Base-by-base conservation (phyloP, 2,329 filamentous ascomycete species). In the Fonsecaea erecta region DNA sequence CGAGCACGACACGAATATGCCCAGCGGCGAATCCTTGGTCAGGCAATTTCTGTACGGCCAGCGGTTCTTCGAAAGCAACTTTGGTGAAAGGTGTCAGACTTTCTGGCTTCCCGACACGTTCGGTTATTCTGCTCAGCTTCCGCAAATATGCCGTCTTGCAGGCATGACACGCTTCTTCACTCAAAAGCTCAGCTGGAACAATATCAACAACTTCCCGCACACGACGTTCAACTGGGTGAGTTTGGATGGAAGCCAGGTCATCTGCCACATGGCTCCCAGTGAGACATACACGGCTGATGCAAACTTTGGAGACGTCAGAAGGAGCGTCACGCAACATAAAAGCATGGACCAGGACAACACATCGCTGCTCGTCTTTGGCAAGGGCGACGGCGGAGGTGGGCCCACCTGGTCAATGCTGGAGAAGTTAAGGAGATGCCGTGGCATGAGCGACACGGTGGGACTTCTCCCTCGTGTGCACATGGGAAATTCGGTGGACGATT, bases 91-190 rank as follows among this genome's bases (percentile, higher is more conserved):
- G 69, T 94, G 89, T 77, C 87, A 86, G 71, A 98, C 95, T 0
- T 99, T 99, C 79, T 99, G 95, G 95, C 85, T 99, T 6, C 95
- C 95, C 0, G 95, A 99, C 77, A 99, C 95, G 0, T 99, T 99
- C 79, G 95, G 95, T 14, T 99, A 99, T 79, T 97, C 93, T 0
- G 90, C 90, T 56, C 95, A 99, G 78, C 85, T 99, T 48, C 95
- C 95, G 12, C 95, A 99, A 75, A 83, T 99, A 48, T 98, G 93
- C 75, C 90, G 94, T 2, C 82, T 97, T 30, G 91, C 95, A n/a
- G 94, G 93, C 21, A 98, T 99, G 95, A 91, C 87, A 64, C 88
- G 94, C 35, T 99, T 99, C 82, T 90, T 99, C 74, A 99, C 95
- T 0, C 95, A 99, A 78, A 99, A 99, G 81, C 83, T 99, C 65